Evolutionary conservation across 1,139 yeast species (phyloP).

Genomic region (Diutina ranongensis): DNA sequence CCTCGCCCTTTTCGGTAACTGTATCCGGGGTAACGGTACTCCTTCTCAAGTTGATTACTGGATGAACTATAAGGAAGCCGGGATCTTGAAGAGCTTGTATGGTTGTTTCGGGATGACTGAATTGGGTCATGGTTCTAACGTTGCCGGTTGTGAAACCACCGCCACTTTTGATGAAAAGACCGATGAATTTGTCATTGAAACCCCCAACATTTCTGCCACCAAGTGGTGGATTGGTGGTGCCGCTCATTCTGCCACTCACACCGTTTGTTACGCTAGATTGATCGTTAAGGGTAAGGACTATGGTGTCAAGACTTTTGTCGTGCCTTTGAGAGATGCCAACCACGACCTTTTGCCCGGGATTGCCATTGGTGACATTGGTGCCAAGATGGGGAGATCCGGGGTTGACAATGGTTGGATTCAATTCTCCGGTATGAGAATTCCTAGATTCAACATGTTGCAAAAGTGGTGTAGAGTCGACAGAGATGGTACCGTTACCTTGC

Average conservation of each 20-base stretch:
- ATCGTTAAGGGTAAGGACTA: constrained; percentile 12
- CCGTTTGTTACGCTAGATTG: constrained; percentile 12
- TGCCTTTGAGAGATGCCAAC: constrained; percentile 12
- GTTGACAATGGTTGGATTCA: constrained; percentile 15
- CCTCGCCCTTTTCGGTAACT: constrained; percentile 57
- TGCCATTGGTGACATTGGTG: constrained; percentile 13
- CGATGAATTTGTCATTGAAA: constrained; percentile 12
- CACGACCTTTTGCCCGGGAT: constrained; percentile 13
- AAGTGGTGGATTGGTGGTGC: constrained; percentile 15
- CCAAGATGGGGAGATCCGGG: constrained; percentile 14
- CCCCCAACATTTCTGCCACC: constrained; percentile 14
- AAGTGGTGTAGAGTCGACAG: constrained; percentile 11
- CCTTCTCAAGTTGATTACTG: constrained; percentile 9
- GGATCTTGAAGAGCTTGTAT: constrained; percentile 11
- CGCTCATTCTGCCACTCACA: constrained; percentile 13
- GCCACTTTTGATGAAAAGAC: constrained; percentile 12
- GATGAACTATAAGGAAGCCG: constrained; percentile 12
- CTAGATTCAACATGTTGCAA: constrained; percentile 13
- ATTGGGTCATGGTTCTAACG: constrained; percentile 13
- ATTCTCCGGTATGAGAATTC: constrained; percentile 11
- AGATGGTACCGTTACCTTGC: constrained; percentile 11
- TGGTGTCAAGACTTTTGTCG: constrained; percentile 14
- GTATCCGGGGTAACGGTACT: constrained; percentile 67
- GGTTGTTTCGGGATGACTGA: constrained; percentile 14
- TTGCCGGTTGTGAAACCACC: constrained; percentile 13